Evolutionary conservation across 2,329 filamentous ascomycete genomes (phyloP).

Genomic region (Penicillium sp.): DNA sequence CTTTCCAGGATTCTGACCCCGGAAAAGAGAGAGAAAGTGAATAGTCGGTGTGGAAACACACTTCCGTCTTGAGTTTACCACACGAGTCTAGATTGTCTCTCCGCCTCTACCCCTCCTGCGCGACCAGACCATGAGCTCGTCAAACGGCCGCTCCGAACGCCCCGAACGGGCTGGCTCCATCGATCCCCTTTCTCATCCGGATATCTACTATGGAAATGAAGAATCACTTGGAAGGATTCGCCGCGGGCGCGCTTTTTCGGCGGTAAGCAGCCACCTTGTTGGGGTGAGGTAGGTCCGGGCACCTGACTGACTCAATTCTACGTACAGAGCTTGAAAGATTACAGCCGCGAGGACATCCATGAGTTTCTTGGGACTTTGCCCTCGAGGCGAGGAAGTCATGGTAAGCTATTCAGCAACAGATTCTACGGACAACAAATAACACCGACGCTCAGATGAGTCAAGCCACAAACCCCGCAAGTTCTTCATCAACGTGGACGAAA

Average conservation of each 20-base stretch:
- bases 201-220: conserved; percentile 60
- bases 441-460: conserved; percentile 63
- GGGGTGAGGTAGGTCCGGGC: background rate
- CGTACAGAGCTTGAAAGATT: conserved; percentile 36
- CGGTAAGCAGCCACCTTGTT: conserved; percentile 44
- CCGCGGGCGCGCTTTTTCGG: conserved; percentile 56
- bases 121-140: conserved; percentile 40
- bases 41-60: conserved; percentile 23
- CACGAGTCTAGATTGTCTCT: conserved; percentile 10
- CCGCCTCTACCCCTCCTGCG: conserved; percentile 3
- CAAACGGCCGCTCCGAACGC: conserved; percentile 25
- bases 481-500: conserved; percentile 81
- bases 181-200: conserved; percentile 59
- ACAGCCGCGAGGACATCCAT: conserved; percentile 38
- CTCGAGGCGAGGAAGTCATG: conserved; percentile 46
- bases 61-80: conserved; percentile 19
- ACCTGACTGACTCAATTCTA: conserved; percentile 11
- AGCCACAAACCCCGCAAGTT: conserved; percentile 72
- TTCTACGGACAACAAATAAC: conserved; percentile 11
- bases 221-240: conserved; percentile 48
- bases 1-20: background rate
- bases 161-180: conserved; percentile 44
- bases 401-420: conserved; percentile 26
- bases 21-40: background rate
- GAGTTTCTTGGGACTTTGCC: conserved; percentile 35